Evolutionary conservation across 1,139 yeast species (phyloP), one percentile per base, ranked within the genome.

Genomic region (Debaryomyces psychrophilus): DNA sequence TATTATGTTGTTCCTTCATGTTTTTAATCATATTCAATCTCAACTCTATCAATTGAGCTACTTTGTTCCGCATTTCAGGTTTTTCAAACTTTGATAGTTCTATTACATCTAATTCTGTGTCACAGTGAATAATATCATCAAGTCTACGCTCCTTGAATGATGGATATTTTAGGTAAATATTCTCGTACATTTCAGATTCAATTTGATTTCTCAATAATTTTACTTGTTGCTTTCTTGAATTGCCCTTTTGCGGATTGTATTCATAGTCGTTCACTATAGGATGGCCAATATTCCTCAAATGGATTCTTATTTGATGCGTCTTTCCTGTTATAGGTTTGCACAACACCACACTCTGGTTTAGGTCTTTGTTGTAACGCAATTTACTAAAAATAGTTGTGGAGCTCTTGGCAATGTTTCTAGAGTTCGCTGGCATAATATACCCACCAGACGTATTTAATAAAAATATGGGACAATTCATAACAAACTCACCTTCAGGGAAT

Each of bases 291-390:
- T 82, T 75, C 22, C 87, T 73, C 26, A 87, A 63, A 65, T 87
- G 95, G 6, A 87, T 84, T 44, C 95, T 69, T 18, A 87, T 85
- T 60, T 87, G 95, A 61, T 87, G 95, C 54, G 87, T 85, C 55
- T 87, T 74, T 0, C 95, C 96, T 0, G 93, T 83, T 7, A 79
- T 52, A 0, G 95, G 95, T 50, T 67, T 71, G 58, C 95, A 87
- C 43, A 69, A 57, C 0, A 87, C 87, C 1, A 87, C 62, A 45
- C 85, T 79, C 46, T 84, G 76, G 53, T 83, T 59, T 9, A 56
- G 31, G 1, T 49, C 44, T 0, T 45, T 23, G 46, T 56, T 55
- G 50, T 71, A 73, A 4, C 33, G 38, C 2, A 72, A 18, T 25
- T 62, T 48, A 37, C 55, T 51, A 49, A 76, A 74, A 1, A 59